A percentile compares a stretch with the other conserved stretches of the same genome.
Evolutionary conservation across 345 rosid species (phyloP).

Genomic region (Garcia nutans): DNA sequence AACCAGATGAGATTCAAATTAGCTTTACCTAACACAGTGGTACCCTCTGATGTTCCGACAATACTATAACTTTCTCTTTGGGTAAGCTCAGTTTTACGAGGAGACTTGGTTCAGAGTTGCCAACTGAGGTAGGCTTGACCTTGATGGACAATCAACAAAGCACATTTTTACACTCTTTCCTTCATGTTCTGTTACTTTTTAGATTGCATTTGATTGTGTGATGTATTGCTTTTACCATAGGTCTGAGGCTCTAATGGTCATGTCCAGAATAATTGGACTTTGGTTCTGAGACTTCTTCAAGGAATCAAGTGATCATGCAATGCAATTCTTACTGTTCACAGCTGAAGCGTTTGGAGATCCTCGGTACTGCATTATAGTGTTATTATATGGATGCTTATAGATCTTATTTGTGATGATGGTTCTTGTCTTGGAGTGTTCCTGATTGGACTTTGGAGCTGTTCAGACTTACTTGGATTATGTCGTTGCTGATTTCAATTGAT

Average conservation of each 20-base stretch:
- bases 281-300: constrained; percentile 48
- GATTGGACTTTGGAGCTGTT: constrained; percentile 54
- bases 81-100: constrained; percentile 38
- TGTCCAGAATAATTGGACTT: constrained; percentile 53
- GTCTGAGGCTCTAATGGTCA: constrained; percentile 48
- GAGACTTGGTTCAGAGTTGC: constrained; percentile 44
- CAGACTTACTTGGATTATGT: constrained; percentile 41
- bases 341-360: constrained; percentile 56
- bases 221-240: constrained; percentile 68
- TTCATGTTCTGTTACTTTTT: constrained; percentile 25
- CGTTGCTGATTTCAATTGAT: constrained; percentile 63
- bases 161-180: constrained; percentile 37
- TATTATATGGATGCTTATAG: constrained; percentile 29
- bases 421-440: constrained; percentile 58
- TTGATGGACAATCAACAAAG: constrained; percentile 37
- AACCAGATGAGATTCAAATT: background rate
- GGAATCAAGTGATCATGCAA: constrained; percentile 48
- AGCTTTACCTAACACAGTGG: background rate
- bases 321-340: constrained; percentile 17
- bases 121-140: constrained; percentile 62
- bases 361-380: constrained; percentile 39
- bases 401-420: constrained; percentile 58
- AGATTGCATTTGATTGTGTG: constrained; percentile 60
- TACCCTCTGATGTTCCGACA: background rate
- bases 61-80: constrained; percentile 9